Percentiles rank a stretch among this genome's conserved stretches.
Conservation (phyloP, 2,329 filamentous ascomycete species). For the Didymella pomorum region DNA sequence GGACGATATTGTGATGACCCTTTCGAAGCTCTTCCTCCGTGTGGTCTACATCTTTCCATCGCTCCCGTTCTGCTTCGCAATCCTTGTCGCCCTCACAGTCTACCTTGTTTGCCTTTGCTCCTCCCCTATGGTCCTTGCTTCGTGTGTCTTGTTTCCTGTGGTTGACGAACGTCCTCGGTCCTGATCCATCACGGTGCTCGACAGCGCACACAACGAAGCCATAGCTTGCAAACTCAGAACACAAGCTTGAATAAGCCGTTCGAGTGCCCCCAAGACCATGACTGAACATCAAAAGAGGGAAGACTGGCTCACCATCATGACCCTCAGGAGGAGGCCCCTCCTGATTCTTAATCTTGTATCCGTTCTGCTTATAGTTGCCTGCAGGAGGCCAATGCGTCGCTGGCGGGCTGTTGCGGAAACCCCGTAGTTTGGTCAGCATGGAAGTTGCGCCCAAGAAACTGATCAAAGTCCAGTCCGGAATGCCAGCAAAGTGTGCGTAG, state of each 20-base stretch:
- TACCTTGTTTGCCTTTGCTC: slow-evolving; percentile 21
- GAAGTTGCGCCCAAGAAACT: slow-evolving; percentile 64
- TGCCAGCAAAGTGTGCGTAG: slow-evolving; percentile 68
- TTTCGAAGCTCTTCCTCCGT: slow-evolving; percentile 49
- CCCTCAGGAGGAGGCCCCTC: slow-evolving; percentile 51
- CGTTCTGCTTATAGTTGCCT: slow-evolving; percentile 48
- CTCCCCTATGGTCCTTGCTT: slow-evolving; percentile 29
- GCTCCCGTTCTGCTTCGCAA: slow-evolving; percentile 34
- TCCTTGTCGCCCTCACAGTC: slow-evolving; percentile 17
- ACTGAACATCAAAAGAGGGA: slow-evolving; percentile 71
- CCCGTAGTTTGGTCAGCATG: slow-evolving; percentile 71
- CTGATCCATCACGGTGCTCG: slow-evolving; percentile 71
- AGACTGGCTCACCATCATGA: slow-evolving; percentile 54
- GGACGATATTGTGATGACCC: slow-evolving; percentile 59
- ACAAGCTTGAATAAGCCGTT: slow-evolving; percentile 69
- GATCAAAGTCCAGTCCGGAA: slow-evolving; percentile 58
- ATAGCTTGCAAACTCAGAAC: slow-evolving; percentile 71
- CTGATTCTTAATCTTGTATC: slow-evolving; percentile 53
- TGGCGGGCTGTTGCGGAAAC: slow-evolving; percentile 67
- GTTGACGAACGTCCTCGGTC: slow-evolving; percentile 68
- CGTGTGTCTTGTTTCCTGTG: slow-evolving; percentile 52
- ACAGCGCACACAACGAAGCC: slow-evolving; percentile 71
- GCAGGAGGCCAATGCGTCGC: slow-evolving; percentile 64
- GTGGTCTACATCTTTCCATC: slow-evolving; percentile 48
- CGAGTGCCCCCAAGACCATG: slow-evolving; percentile 71